phyloP scores from a whole-genome alignment of 768 basidiomycete species.

The Tephrocybe sp. region DNA sequence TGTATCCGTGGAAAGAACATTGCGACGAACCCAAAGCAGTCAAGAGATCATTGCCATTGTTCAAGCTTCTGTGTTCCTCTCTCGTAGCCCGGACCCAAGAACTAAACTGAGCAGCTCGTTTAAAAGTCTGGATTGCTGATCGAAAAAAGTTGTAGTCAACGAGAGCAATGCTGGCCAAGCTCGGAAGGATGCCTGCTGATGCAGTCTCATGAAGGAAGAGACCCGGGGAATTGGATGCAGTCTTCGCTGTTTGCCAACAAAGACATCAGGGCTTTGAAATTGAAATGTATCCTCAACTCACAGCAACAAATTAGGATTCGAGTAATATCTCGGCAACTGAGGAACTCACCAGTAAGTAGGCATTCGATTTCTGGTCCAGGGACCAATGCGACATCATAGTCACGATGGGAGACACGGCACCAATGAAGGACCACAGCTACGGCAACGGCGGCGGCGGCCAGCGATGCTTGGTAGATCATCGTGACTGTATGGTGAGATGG shows the following conservation, averaged over 20 bases:
- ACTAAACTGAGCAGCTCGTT: slow-evolving; percentile 1
- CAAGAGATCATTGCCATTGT: slow-evolving; percentile 5
- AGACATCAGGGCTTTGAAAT: background rate
- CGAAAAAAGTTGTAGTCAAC: slow-evolving; percentile 10
- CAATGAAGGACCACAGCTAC: background rate
- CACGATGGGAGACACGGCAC: background rate
- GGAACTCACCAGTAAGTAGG: slow-evolving; percentile 3
- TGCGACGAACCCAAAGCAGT: slow-evolving; percentile 5
- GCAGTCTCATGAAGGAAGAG: slow-evolving; percentile 6
- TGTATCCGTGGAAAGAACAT: background rate
- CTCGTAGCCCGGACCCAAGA: slow-evolving; percentile 1
- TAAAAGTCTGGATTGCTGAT: slow-evolving; percentile 6
- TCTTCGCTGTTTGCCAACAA: background rate
- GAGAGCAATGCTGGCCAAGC: slow-evolving; percentile 1
- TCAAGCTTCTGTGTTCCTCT: slow-evolving; percentile 4
- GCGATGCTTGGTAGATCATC: background rate
- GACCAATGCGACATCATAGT: slow-evolving; percentile 4
- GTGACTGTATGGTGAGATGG: background rate
- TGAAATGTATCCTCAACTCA: background rate
- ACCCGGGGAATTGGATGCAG: background rate
- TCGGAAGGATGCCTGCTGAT: background rate
- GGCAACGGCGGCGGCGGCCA: background rate
- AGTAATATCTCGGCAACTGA: background rate
- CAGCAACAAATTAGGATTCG: slow-evolving; percentile 4
- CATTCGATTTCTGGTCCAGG: slow-evolving; percentile 4